Conservation (phyloP, 1,284 basidiomycete species). For the Puccinia hordei region DNA sequence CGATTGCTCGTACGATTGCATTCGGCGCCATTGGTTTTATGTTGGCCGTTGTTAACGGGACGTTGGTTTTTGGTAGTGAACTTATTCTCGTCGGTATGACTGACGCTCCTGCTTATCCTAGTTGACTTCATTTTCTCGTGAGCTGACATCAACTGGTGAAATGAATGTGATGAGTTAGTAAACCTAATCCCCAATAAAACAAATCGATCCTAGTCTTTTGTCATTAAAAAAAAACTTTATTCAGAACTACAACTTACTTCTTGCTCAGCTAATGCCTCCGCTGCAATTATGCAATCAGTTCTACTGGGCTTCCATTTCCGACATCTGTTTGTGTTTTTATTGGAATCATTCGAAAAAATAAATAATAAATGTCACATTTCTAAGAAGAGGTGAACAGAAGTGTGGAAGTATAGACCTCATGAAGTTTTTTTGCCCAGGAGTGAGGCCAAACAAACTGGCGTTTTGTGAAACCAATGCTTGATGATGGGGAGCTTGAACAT, state of each 20-base stretch:
- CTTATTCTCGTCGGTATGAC: conserved; percentile 4
- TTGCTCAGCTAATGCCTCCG: conserved; percentile 19
- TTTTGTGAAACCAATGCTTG: conserved; percentile 14
- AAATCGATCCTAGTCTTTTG: neutral
- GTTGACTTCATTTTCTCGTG: neutral
- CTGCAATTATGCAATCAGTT: neutral
- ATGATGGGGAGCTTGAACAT: neutral
- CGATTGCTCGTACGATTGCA: neutral
- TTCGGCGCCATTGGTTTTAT: neutral
- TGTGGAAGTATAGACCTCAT: conserved; percentile 35
- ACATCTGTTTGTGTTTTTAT: conserved; percentile 1
- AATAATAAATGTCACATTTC: neutral
- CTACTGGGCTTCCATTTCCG: conserved; percentile 21
- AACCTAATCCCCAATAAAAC: neutral
- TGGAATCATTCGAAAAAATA: neutral
- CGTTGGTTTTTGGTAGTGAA: neutral
- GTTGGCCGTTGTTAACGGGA: neutral
- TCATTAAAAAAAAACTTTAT: neutral
- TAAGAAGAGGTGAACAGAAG: neutral
- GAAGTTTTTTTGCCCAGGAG: conserved; percentile 39
- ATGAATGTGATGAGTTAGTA: neutral
- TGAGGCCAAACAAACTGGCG: conserved; percentile 38
- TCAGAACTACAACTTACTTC: neutral
- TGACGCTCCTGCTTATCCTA: neutral
- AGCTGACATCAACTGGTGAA: neutral